Evolutionary conservation across 31 red algal genomes (phyloP), one percentile per base, ranked within the genome.

Genomic region (Asparagopsis taxiformis): DNA sequence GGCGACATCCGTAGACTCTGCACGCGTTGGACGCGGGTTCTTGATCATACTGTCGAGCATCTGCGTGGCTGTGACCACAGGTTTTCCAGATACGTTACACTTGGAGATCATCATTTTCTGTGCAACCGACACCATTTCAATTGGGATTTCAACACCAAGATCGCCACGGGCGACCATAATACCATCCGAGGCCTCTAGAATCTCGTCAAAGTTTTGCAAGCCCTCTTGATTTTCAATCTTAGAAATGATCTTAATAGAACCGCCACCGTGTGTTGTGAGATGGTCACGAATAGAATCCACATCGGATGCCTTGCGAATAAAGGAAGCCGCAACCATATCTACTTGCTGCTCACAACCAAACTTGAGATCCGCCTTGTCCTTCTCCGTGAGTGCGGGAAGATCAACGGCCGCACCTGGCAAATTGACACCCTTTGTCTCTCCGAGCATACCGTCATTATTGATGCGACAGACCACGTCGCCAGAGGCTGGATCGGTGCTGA

Each of bases 151-250:
- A 1, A 94, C 82, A 21, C 94, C 94, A 16, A 98, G 68, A 68
- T 98, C 94, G 26, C 94, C 94, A 41, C 94, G 84, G 11, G 94
- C 94, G 37, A 98, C 94, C 94, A 98, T 98, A 19, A 98, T 94
- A 21, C 65, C 94, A 63, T 98, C 94, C 22, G 84, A 81, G 9
- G 39, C 71, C n/a, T 89, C 79, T 44, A 96, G 37, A 29, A 96
- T 82, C 10, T 68, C 78, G 52, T 90, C 80, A 80, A 91, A 87
- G 58, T 96, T 96, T 36, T 90, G 57, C 41, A 96, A 59, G 21
- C 90, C 94, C 41, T 98, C 94, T 64, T 94, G 90, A 60, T 98
- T 98, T 66, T 98, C 94, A 79, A 97, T 98, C 77, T 98, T 98
- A 9, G 75, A 80, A 62, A 98, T 90, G 51, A 98, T 98, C 83